These are phyloP conservation scores for Aspergillus bombycis DNA, from an alignment of 2,329 filamentous ascomycete genomes.

Conservation along the genomic window DNA sequence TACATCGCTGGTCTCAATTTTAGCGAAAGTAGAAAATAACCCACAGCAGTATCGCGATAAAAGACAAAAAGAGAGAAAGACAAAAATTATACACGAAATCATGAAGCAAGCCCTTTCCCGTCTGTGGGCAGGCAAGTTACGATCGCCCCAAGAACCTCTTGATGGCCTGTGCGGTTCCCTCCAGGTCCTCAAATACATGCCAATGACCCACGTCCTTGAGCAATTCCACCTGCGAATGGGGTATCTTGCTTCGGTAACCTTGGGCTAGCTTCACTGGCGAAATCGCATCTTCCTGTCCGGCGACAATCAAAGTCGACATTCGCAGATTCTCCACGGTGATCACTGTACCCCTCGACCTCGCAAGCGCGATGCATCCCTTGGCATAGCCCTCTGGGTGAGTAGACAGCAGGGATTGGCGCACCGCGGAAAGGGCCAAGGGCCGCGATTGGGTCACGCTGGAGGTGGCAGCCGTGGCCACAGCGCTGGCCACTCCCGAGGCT, in stretches of 20 bases:
- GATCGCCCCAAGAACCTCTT: neutral
- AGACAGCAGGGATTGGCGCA: slow-evolving; percentile 48
- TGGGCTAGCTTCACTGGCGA: slow-evolving; percentile 27
- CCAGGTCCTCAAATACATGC: slow-evolving; percentile 53
- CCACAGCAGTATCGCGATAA: neutral
- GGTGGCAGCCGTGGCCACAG: slow-evolving; percentile 35
- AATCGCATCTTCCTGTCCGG: slow-evolving; percentile 51
- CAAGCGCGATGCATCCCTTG: slow-evolving; percentile 57
- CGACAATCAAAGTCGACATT: slow-evolving; percentile 48
- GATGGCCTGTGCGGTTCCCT: slow-evolving; percentile 20
- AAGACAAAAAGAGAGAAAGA: neutral
- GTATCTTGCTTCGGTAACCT: slow-evolving; percentile 37
- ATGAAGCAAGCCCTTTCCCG: neutral
- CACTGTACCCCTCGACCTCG: slow-evolving; percentile 32
- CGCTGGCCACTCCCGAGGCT: slow-evolving; percentile 40
- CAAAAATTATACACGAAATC: neutral
- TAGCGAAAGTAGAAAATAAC: neutral
- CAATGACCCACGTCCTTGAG: slow-evolving; percentile 54
- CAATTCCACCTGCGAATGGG: slow-evolving; percentile 26
- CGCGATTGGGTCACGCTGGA: slow-evolving; percentile 31
- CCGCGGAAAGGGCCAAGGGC: slow-evolving; percentile 46
- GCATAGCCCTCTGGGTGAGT: slow-evolving; percentile 60
- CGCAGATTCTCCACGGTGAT: slow-evolving; percentile 37
- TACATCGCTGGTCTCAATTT: neutral
- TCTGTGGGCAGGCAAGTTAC: neutral